Conservation (phyloP, 208 protist species). For the Trypanosoma mega region DNA sequence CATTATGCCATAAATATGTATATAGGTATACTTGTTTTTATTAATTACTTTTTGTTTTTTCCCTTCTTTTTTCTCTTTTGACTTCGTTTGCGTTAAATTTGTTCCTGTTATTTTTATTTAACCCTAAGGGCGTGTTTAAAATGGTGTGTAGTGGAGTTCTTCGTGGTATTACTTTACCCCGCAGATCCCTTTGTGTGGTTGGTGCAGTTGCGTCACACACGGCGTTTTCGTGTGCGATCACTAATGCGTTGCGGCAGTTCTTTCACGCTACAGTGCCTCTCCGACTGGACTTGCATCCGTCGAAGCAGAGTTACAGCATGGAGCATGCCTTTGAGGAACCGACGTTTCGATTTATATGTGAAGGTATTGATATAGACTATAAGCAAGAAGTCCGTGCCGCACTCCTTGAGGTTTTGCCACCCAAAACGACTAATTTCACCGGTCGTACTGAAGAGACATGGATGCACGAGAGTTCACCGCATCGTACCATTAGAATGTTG, state of each 20-base stretch:
- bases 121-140: too few species aligned
- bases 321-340: conserved; percentile 86
- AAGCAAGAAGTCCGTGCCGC: conserved; percentile 70
- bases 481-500: conserved; percentile 54
- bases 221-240: too few species aligned
- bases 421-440: conserved; percentile 56
- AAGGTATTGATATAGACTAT: conserved; percentile 83
- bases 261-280: conserved; percentile 28
- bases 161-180: conserved; percentile 5
- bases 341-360: conserved; percentile 81
- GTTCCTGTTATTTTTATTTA: neutral
- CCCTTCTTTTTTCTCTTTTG: neutral
- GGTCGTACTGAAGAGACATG: conserved; percentile 2
- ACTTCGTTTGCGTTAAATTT: neutral
- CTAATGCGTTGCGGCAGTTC: conserved; percentile 6
- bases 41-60: neutral
- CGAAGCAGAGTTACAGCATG: conserved; percentile 58
- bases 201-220: too few species aligned
- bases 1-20: too few species aligned
- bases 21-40: neutral
- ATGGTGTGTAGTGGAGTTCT: neutral
- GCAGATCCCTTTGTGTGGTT: too few species aligned
- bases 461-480: conserved; percentile 14
- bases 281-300: conserved; percentile 41
- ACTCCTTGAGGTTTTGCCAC: conserved; percentile 50